Evolutionary conservation across 116 monocot species (phyloP).

Genomic region (Trichopus zeylanicus): DNA sequence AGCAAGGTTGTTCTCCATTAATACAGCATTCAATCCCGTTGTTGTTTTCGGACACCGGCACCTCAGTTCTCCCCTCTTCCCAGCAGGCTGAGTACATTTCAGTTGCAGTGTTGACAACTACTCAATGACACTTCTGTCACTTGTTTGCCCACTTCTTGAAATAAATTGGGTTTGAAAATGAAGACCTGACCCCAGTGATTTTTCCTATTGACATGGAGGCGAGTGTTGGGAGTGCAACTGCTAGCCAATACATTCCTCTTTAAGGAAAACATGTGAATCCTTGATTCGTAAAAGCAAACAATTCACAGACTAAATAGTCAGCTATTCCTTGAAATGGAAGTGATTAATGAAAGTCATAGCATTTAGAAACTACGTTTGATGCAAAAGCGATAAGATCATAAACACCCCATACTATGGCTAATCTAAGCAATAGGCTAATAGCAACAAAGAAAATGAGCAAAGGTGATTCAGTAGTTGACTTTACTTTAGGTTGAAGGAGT

Average conservation of each 20-base stretch:
- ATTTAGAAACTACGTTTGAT: too few relatives aligned
- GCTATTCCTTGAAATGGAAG: too few relatives aligned
- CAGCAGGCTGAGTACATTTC: not conserved
- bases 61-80: not conserved
- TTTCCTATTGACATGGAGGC: not conserved
- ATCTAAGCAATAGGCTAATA: too few relatives aligned
- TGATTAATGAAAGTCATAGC: too few relatives aligned
- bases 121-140: not conserved
- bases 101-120: not conserved
- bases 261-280: not conserved
- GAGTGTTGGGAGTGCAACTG: not conserved
- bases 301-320: too few relatives aligned
- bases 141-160: not conserved
- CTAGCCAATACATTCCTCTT: not conserved
- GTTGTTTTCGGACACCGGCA: not conserved
- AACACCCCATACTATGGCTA: too few relatives aligned
- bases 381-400: too few relatives aligned
- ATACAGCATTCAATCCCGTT: not conserved
- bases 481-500: too few relatives aligned
- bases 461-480: too few relatives aligned
- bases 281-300: too few relatives aligned
- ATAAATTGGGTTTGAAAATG: not conserved
- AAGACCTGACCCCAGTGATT: not conserved
- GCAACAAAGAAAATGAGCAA: too few relatives aligned
- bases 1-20: conserved; percentile 2